phyloP scores from a whole-genome alignment of 352 stramenopile genomes.

The Globisporangium solare region DNA sequence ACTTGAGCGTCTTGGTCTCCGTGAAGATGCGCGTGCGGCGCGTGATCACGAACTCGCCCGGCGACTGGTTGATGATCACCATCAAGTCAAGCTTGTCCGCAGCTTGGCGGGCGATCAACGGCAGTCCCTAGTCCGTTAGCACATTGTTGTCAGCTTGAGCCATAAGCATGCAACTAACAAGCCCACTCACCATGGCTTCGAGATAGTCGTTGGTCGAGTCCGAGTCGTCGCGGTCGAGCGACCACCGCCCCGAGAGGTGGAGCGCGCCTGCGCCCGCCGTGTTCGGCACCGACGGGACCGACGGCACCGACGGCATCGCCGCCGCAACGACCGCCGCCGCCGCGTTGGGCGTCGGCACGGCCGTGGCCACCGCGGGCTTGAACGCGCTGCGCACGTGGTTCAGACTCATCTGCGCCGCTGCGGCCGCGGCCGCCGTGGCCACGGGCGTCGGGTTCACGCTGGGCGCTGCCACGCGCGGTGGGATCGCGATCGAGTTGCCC shows the following conservation, averaged over 20 bases:
- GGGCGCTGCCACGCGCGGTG: conserved; percentile 25
- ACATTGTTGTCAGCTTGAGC: too few species aligned
- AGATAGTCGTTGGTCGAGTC: conserved; percentile 89
- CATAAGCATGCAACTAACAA: too few species aligned
- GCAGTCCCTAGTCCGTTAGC: conserved; percentile 21
- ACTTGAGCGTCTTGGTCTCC: conserved; percentile 86
- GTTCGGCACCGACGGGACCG: conserved; percentile 43
- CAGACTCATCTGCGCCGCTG: conserved; percentile 41
- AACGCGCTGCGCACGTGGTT: conserved; percentile 72
- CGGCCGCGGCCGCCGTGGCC: conserved; percentile 22
- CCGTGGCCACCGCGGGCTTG: conserved; percentile 44
- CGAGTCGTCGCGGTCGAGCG: conserved; percentile 80
- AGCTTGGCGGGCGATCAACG: conserved; percentile 80
- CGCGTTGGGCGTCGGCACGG: conserved; percentile 18
- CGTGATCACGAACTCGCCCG: conserved; percentile 84
- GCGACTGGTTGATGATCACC: conserved; percentile 84
- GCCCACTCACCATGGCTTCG: conserved; percentile 86
- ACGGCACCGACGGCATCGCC: conserved; percentile 29
- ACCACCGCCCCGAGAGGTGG: conserved; percentile 82
- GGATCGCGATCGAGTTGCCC: conserved; percentile 27
- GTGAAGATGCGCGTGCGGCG: conserved; percentile 87
- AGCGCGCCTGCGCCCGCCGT: conserved; percentile 70
- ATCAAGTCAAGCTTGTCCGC: conserved; percentile 87
- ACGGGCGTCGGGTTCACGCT: conserved; percentile 23
- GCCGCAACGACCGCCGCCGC: conserved; percentile 17